Base-by-base conservation (phyloP, 257 asterid species). In the Lantana camara region DNA sequence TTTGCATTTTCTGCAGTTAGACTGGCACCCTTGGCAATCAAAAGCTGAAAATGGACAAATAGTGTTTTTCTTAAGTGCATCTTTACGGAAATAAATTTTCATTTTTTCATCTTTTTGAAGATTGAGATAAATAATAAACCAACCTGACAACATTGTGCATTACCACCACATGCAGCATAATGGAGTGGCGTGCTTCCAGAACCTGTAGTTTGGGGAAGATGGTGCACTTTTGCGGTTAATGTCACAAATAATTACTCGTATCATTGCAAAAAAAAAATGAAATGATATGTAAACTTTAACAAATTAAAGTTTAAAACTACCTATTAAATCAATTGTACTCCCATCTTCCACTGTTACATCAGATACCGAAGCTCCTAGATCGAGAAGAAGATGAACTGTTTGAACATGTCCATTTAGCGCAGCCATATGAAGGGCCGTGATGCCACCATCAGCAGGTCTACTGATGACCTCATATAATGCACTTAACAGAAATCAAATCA, bases 171-270 rank as follows among this genome's bases (percentile, higher is more conserved):
- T 37, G 97, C 95, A 56, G 97, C 97, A 74, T 90, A 90, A 70
- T 90, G 97, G 56, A 90, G 95, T 2, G 97, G 93, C 15, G 89
- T 85, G 77, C 97, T 90, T 60, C 97, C 96, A n/a, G 95, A 87
- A 67, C 97, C 97, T 90, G 75, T 62, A 73, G n/a, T n/a, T n/a
- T n/a, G n/a, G n/a, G 35, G 48, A 24, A 56, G 57, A 2, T 16
- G 15, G 56, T 32, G 15, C 12, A 29, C 7, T 51, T 4, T n/a
- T n/a, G n/a, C n/a, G n/a, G n/a, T n/a, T n/a, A n/a, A n/a, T n/a
- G n/a, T n/a, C n/a, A n/a, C n/a, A n/a, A n/a, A n/a, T n/a, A n/a
- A n/a, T n/a, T n/a, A n/a, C n/a, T n/a, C n/a, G n/a, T n/a, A n/a
- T n/a, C n/a, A n/a, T n/a, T n/a, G n/a, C n/a, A n/a, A n/a, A n/a